Base-by-base conservation (phyloP, 2,329 filamentous ascomycete species). In the Nigrospora oryzae region DNA sequence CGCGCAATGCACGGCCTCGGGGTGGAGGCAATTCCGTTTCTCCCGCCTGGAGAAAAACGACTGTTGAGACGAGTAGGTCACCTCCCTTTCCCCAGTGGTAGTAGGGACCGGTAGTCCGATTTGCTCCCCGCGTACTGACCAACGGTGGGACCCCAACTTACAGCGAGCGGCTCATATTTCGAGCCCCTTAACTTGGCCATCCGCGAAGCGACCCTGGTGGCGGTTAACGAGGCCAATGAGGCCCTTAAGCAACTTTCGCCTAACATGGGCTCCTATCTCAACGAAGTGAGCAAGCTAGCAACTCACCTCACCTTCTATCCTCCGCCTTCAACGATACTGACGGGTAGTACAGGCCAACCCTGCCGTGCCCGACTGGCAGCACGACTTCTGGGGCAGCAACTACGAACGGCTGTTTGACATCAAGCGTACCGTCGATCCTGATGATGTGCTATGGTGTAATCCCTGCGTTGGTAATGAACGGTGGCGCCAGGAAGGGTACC, bases 401-500 rank as follows among this genome's bases (percentile, higher is more conserved):
- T 76, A 76, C 49, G 52, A 61, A 13, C 60, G 62, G 2, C 55
- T 77, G 4, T 50, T 69, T 0, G 38, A 53, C 12, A 69, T 76
- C 43, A 77, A 77, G 57, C 59, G 61, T 12, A 38, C 49, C 1
- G 55, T 71, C n/a, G 73, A 77, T 47, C 73, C 72, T 0, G 45
- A 57, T 0, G 70, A 73, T 42, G 60, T 75, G 2, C 67, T 77
- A 13, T 73, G 70, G 63, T 75, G 71, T 46, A 51, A 63, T 12
- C 64, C 69, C 0, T 75, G 71, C 44, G 69, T 74, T 0, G 71
- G 71, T 0, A 70, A 63, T 43, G 68, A 73, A 38, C 52, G 55
- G 0, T 73, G 68, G 66, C 42, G 53, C 38, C 51, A 64, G 46
- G 38, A 40, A 2, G 56, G 48, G 14, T 55, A 55, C 30, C 40